These are phyloP conservation scores for Fennellomyces sp. DNA, from an alignment of 371 early-diverging fungal genomes.

Conservation along the genomic window DNA sequence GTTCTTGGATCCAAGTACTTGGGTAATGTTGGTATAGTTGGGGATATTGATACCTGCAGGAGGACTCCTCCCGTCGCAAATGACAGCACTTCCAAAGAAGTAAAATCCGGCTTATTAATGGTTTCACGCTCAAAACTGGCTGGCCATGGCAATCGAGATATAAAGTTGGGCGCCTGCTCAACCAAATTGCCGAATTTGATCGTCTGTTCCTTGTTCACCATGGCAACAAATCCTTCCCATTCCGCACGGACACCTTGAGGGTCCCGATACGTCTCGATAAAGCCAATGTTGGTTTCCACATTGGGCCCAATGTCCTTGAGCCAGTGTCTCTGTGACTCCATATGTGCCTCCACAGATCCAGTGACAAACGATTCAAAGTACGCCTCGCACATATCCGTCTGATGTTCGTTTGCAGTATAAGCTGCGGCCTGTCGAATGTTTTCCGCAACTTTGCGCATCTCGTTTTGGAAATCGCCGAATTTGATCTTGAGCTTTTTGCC, in stretches of 20 bases:
- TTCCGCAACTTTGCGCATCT: conserved; percentile 49
- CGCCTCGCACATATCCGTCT: conserved; percentile 53
- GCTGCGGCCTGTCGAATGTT: conserved; percentile 45
- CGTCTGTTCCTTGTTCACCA: conserved; percentile 68
- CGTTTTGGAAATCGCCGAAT: conserved; percentile 51
- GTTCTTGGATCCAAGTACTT: conserved; percentile 63
- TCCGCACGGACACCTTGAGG: conserved; percentile 70
- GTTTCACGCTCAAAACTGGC: conserved; percentile 58
- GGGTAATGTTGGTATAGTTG: conserved; percentile 61
- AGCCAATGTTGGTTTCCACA: conserved; percentile 61
- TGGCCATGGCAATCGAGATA: conserved; percentile 61
- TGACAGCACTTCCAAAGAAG: conserved; percentile 63
- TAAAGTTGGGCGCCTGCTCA: conserved; percentile 50
- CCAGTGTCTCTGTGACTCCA: conserved; percentile 63
- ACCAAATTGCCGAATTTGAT: conserved; percentile 59
- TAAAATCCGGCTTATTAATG: conserved; percentile 67
- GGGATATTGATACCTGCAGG: conserved; percentile 73
- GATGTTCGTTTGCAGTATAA: conserved; percentile 56
- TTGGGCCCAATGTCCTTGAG: conserved; percentile 61
- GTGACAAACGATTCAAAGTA: conserved; percentile 55
- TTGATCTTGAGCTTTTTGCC: conserved; percentile 41
- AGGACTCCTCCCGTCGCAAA: conserved; percentile 57
- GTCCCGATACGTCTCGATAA: conserved; percentile 63
- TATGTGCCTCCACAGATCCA: conserved; percentile 62
- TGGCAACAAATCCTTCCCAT: conserved; percentile 71